Evolutionary conservation across 2,329 filamentous ascomycete species (phyloP).

Genomic region (Monilinia fructigena): DNA sequence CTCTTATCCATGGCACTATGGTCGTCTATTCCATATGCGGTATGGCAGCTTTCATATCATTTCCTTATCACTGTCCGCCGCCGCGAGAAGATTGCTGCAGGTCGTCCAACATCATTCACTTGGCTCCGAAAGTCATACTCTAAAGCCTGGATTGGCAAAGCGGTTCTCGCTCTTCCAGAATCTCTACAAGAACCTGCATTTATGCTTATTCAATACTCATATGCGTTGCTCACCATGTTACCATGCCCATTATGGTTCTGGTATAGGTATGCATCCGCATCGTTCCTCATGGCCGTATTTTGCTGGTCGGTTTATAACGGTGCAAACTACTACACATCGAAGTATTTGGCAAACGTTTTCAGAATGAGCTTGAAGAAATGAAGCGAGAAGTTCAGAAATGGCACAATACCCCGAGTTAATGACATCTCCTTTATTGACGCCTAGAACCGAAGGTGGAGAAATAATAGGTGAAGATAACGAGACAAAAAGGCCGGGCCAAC

Average conservation of each 20-base stretch:
- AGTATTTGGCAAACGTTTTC: conserved; percentile 93
- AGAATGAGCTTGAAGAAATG: conserved; percentile 90
- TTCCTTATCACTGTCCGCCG: conserved; percentile 92
- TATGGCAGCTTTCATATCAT: conserved; percentile 94
- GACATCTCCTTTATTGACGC: conserved; percentile 44
- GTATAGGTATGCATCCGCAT: conserved; percentile 74
- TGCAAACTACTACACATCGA: conserved; percentile 97
- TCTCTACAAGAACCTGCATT: conserved; percentile 82
- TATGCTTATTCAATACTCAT: conserved; percentile 92
- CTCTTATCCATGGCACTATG: conserved; percentile 85
- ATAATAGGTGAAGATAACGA: conserved; percentile 6
- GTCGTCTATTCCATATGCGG: conserved; percentile 86
- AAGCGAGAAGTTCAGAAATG: conserved; percentile 86
- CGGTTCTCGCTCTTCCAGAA: conserved; percentile 76
- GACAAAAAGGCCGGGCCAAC: conserved; percentile 23
- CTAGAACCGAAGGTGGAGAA: conserved; percentile 36
- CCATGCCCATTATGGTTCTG: conserved; percentile 96
- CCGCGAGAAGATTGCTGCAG: conserved; percentile 93
- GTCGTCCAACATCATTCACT: conserved; percentile 93
- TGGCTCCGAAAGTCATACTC: conserved; percentile 93
- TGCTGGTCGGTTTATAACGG: conserved; percentile 96
- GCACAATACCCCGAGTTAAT: conserved; percentile 62
- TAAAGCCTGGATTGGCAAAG: conserved; percentile 81
- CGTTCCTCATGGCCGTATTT: conserved; percentile 81
- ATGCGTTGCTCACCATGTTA: conserved; percentile 89